Conservation (phyloP, 345 rosid genomes). For the Rhodomyrtus tomentosa region DNA sequence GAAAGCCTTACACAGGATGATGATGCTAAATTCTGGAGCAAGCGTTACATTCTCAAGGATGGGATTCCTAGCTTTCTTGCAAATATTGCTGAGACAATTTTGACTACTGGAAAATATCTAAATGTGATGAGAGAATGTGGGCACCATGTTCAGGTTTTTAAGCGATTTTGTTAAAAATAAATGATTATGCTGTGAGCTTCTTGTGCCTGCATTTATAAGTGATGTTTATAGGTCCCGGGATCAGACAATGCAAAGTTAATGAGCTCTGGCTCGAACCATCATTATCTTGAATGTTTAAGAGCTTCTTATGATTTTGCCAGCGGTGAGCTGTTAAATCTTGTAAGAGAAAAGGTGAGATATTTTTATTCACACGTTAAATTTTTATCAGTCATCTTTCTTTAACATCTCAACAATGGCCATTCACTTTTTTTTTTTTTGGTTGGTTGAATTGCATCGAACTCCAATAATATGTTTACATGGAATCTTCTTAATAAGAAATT, state of each 20-base stretch:
- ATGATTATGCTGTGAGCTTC: neutral
- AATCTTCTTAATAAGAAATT: neutral
- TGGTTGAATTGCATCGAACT: neutral
- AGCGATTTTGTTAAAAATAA: neutral
- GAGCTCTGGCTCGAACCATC: constrained; percentile 82
- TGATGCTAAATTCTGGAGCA: constrained; percentile 77
- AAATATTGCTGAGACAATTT: constrained; percentile 80
- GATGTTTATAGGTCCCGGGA: constrained; percentile 51
- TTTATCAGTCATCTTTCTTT: neutral
- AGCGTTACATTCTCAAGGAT: constrained; percentile 83
- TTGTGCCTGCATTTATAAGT: neutral
- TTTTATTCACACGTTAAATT: neutral
- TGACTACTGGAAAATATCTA: constrained; percentile 91
- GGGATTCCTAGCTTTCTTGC: constrained; percentile 95
- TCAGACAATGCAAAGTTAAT: constrained; percentile 74
- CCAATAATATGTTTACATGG: neutral
- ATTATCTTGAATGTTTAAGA: constrained; percentile 89
- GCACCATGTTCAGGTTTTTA: constrained; percentile 76
- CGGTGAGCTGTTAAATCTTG: constrained; percentile 70
- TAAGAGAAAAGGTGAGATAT: constrained; percentile 62
- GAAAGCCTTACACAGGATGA: constrained; percentile 92
- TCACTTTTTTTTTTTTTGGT: neutral
- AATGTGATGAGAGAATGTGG: constrained; percentile 99
- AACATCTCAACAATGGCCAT: neutral
- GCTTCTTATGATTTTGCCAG: constrained; percentile 89